These are phyloP conservation scores for Paecilomyces niveus DNA, from an alignment of 2,329 filamentous ascomycete species.

Conservation along the genomic window DNA sequence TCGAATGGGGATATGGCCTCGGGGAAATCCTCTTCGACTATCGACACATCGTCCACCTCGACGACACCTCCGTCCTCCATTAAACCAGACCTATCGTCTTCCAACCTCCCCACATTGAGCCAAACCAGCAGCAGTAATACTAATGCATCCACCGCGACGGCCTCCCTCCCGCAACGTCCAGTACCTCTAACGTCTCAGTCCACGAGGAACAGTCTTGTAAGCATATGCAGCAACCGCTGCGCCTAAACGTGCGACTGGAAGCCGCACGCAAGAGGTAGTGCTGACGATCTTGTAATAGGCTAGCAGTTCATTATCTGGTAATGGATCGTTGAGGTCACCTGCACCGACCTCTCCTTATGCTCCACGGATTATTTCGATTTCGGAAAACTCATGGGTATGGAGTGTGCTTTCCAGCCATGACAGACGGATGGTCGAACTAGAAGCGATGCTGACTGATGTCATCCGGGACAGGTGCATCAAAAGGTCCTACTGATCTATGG, in stretches of 20 bases:
- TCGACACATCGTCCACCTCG: constrained; percentile 56
- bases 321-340: constrained; percentile 40
- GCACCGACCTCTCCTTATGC: constrained; percentile 69
- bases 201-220: constrained; percentile 35
- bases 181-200: constrained; percentile 32
- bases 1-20: constrained; percentile 57
- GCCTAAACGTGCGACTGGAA: neutral
- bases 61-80: constrained; percentile 69
- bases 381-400: constrained; percentile 78
- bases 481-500: constrained; percentile 79
- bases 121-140: constrained; percentile 50
- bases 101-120: constrained; percentile 47
- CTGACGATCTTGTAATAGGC: constrained; percentile 20
- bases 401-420: neutral
- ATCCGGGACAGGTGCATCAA: constrained; percentile 66
- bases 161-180: constrained; percentile 42
- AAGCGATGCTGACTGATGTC: constrained; percentile 4
- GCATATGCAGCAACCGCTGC: neutral
- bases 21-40: constrained; percentile 56
- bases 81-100: constrained; percentile 58
- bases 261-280: neutral
- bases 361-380: constrained; percentile 69
- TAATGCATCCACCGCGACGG: constrained; percentile 21
- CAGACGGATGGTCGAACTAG: neutral
- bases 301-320: constrained; percentile 24